Conservation (phyloP, 371 early-diverging fungal species). For the Mortierella sp. region DNA sequence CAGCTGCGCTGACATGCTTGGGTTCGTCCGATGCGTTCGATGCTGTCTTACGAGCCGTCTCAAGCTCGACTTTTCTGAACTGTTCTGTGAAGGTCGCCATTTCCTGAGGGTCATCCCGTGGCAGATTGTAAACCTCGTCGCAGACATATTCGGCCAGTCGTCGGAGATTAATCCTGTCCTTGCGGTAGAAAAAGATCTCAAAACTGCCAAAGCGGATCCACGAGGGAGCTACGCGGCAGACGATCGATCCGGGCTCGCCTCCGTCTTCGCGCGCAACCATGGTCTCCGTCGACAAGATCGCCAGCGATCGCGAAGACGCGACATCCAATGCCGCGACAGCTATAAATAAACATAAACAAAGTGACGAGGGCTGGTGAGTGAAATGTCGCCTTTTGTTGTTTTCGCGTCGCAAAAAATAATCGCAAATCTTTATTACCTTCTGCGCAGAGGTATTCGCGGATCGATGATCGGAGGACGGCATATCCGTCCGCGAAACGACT, state of each 20-base stretch:
- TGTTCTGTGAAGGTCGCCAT: conserved; percentile 52
- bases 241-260: conserved; percentile 82
- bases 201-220: conserved; percentile 95
- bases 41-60: not conserved
- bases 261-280: conserved; percentile 80
- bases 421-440: conserved; percentile 74
- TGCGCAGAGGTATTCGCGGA: conserved; percentile 88
- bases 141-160: conserved; percentile 83
- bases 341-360: conserved; percentile 9
- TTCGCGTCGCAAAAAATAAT: not conserved
- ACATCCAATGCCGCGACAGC: conserved; percentile 76
- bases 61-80: conserved; percentile 33
- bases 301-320: conserved; percentile 85
- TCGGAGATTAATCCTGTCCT: conserved; percentile 69
- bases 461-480: conserved; percentile 85
- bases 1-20: not conserved
- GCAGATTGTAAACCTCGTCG: conserved; percentile 44
- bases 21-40: not conserved
- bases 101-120: conserved; percentile 49
- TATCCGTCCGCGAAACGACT: conserved; percentile 92
- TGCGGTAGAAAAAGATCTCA: conserved; percentile 82
- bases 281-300: conserved; percentile 73
- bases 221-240: conserved; percentile 82
- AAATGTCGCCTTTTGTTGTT: not conserved
- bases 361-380: not conserved